Evolutionary conservation across 179 eudicot species (phyloP).

Genomic region (Drosera spatulata): DNA sequence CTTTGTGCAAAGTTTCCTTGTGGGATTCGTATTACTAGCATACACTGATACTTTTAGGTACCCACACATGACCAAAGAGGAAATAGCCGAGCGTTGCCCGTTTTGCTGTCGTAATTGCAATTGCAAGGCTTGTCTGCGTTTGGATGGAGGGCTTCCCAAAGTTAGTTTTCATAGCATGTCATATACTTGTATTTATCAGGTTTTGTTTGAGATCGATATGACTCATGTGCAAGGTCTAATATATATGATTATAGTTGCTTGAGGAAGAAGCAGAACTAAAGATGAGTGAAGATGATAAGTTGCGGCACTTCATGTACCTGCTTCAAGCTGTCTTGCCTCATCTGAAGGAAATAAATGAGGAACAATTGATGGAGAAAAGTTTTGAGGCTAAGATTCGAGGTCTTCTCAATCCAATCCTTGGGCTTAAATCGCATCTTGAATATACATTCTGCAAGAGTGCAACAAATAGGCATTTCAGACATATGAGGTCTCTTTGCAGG

Average conservation of each 20-base stretch:
- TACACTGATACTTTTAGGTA: slow-evolving; percentile 30
- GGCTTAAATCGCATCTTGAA: background rate
- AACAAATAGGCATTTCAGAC: too few species aligned
- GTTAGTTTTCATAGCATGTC: background rate
- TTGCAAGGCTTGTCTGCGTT: slow-evolving; percentile 62
- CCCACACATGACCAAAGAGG: slow-evolving; percentile 37
- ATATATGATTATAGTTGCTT: slow-evolving; percentile 9
- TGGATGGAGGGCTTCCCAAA: slow-evolving; percentile 15
- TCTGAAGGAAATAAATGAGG: slow-evolving; percentile 38
- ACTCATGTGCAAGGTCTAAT: background rate
- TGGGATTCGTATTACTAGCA: too few species aligned
- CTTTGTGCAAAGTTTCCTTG: background rate
- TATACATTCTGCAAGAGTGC: too few species aligned
- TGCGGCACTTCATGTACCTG: slow-evolving; percentile 20
- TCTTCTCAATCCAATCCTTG: slow-evolving; percentile 2
- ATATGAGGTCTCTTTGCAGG: too few species aligned
- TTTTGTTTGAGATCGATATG: background rate
- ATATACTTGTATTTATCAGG: background rate
- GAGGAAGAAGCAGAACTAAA: slow-evolving; percentile 1
- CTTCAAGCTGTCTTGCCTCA: slow-evolving; percentile 41
- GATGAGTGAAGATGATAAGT: slow-evolving; percentile 16
- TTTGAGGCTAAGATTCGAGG: slow-evolving; percentile 66
- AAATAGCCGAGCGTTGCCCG: slow-evolving; percentile 52
- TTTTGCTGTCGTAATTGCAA: slow-evolving; percentile 55
- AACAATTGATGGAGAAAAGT: slow-evolving; percentile 46